Percentiles rank a stretch among this genome's conserved stretches.
Evolutionary conservation across 139 green algal species (phyloP).

Genomic region (Chlorella sp.): DNA sequence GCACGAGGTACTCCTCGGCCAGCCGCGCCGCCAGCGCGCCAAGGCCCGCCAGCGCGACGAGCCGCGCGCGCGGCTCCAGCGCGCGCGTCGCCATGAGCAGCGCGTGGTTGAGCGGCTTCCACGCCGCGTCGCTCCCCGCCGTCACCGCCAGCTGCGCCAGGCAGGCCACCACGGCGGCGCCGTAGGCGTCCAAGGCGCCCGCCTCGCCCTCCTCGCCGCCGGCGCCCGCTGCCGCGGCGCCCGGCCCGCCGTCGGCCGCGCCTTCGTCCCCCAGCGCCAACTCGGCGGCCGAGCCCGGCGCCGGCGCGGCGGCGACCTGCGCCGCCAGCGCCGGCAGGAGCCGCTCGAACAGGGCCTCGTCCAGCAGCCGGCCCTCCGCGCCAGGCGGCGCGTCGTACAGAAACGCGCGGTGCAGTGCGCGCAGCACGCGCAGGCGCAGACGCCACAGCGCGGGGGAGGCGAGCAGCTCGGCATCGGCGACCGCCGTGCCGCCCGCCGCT

Average conservation of each 20-base stretch:
- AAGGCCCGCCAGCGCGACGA: conserved; percentile 31
- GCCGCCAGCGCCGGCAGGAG: conserved; percentile 68
- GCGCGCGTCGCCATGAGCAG: conserved; percentile 51
- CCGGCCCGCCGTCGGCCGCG: neutral
- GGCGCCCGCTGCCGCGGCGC: neutral
- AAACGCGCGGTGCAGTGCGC: conserved; percentile 80
- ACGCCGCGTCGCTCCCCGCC: conserved; percentile 70
- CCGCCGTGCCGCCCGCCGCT: neutral
- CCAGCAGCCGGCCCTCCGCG: conserved; percentile 56
- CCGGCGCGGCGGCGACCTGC: conserved; percentile 40
- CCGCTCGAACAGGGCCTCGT: conserved; percentile 61
- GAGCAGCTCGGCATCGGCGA: neutral
- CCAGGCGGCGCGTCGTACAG: conserved; percentile 79
- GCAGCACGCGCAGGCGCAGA: conserved; percentile 60
- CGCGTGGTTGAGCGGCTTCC: conserved; percentile 86
- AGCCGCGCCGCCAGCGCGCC: conserved; percentile 60
- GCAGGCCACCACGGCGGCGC: conserved; percentile 20
- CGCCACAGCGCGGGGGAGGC: too few species aligned
- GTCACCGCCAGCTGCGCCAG: conserved; percentile 80
- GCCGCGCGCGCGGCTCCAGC: conserved; percentile 15
- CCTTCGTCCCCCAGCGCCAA: conserved; percentile 27
- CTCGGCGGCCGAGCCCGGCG: conserved; percentile 19
- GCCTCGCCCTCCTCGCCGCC: neutral
- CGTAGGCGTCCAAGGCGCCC: conserved; percentile 27
- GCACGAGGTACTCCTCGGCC: conserved; percentile 84